Evolutionary conservation across 352 stramenopile genomes (phyloP), one percentile per base, ranked within the genome.

Genomic region (Phytophthora crassamura): DNA sequence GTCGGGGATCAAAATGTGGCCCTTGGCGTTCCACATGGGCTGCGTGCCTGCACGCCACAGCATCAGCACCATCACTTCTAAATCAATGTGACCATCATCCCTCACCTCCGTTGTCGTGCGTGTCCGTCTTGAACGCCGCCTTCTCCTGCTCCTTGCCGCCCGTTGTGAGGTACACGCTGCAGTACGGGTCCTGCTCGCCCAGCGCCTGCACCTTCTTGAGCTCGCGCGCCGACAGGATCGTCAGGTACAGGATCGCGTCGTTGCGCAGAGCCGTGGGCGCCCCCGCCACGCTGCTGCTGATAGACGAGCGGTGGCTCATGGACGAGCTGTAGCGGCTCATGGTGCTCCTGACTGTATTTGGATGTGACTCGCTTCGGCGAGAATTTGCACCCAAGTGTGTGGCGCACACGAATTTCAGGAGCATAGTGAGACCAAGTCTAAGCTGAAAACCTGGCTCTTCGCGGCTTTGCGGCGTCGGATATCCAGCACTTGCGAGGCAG

Each of bases 131-230:
- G 60, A 93, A 91, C 32, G 77, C 67, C 10, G 80, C 80, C 50
- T 80, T 78, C 40, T 72, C 67, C 16, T 74, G 30, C 58, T 88
- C 81, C 42, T 76, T 80, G 35, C 82, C 84, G 39, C 69, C 69
- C 28, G 81, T 84, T 12, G 82, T 69, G 32, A 93, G 70, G 57
- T 86, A 77, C 39, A 89, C 75, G 18, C 75, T 76, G 57, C 80
- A 90, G 74, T 79, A 93, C 35, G 84, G 84, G 72, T 93, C 84
- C 67, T 93, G 84, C 43, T 90, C 82, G 51, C 84, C 84, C 52
- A 93, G 51, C 28, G 74, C 75, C 70, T 91, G 82, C 68, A 82
- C 88, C 35, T 75, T 69, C 71, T 91, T 93, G 56, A 93, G 69
- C 28, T 85, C 80, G 41, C 80, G 80, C 41, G 74, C 84, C 48